Base-by-base conservation (phyloP, 306 rosid species). In the Begonia loranthoides region DNA sequence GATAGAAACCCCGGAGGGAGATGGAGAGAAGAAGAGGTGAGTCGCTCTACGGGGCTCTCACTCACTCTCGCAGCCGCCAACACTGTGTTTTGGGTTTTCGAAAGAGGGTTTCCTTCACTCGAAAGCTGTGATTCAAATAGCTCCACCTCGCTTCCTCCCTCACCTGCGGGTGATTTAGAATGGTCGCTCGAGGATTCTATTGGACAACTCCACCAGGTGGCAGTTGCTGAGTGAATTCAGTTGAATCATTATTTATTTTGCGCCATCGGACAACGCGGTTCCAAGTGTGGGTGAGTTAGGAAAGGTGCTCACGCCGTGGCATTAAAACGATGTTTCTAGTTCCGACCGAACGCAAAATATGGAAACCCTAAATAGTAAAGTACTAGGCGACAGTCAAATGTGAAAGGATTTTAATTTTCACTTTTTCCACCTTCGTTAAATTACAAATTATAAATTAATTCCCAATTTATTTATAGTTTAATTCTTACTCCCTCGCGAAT, bases 121-220 rank as follows among this genome's bases (percentile, higher is more conserved):
- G 49, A 77, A 86, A 81, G 84, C 77, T 80, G 87, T 77, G 97
- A 89, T 89, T 89, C 97, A 89, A 89, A 89, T 89, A 88, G 94
- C 88, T 69, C 84, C 76, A 75, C 80, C 73, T 78, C 78, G 62
- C 66, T 64, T 33, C 0, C 12, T 12, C 51, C 0, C 13, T 69
- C 62, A 84, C 97, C 82, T 58, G 87, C 78, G 3, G 94, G 84
- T 81, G 28, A 67, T 47, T 5, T 36, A 1, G 9, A 64, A 67
- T 28, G 61, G 57, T 67, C 59, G 59, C 22, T 12, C 0, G 1
- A 1, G 0, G n/a, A 10, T 41, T 0, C 49, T 0, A 79, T 70
- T 77, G 70, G 80, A 0, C 15, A 2, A 6, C 0, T 1, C 2
- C 0, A 9, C 24, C 79, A 76, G 78, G 86, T 65, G 86, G 61